Evolutionary conservation across 2,329 filamentous ascomycete genomes (phyloP), one percentile per base, ranked within the genome.

Genomic region (Dendryphion nanum): DNA sequence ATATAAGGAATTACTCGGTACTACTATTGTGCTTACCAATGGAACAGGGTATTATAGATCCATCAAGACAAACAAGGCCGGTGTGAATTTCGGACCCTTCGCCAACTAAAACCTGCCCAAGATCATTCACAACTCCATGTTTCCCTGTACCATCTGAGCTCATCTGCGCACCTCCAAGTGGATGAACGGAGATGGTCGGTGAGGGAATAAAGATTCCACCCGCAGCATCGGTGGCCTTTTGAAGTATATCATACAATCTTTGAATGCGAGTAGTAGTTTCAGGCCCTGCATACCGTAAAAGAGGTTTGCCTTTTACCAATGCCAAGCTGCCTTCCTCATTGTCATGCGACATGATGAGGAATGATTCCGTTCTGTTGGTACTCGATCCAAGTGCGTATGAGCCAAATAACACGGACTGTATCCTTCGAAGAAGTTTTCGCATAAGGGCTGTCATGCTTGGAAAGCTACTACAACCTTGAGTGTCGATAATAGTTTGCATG

Each of bases 291-390:
- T 82, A 84, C 41, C 78, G 74, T 2, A 85, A 68, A 4, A 76
- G 67, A 0, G 78, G 77, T 51, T 77, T 77, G 54, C 83, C 79
- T 31, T 82, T 64, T 44, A 79, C 71, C 5, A 86, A 66, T 0
- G 73, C 75, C 32, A 85, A 55, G 6, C 73, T 73, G 1, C 78
- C 80, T 61, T 85, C 78, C 50, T 81, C 66, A 68, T 74, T 79
- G 48, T 84, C 81, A 49, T 85, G 81, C 2, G 76, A 79, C 79
- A 85, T 83, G 53, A 84, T 71, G 4, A 86, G 69, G 54, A 83
- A 85, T 0, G 81, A 72, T 41, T 82, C 77, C 0, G 80, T 85
- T 41, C 67, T 75, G 55, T 78, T 74, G 15, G 83, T 63, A 14
- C 78, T 78, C 0, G 81, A 78, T 5, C 70, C 67, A 5, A 67